Evolutionary conservation across 352 stramenopile species (phyloP).

Genomic region (Phytopythium kandeliae): DNA sequence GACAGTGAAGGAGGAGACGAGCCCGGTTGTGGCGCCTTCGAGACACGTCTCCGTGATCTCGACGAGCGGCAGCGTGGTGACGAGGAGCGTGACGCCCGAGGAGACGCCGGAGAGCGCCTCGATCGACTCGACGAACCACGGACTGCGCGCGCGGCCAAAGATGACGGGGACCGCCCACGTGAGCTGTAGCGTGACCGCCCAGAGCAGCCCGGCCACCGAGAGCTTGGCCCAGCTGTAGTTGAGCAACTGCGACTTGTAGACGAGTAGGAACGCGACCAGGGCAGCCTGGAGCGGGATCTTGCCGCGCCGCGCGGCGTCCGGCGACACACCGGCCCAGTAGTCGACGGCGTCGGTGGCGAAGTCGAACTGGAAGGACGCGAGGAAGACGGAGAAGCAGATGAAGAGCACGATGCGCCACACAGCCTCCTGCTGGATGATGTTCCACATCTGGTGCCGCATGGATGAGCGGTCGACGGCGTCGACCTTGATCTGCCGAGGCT

Average conservation of each 20-base stretch:
- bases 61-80: slow-evolving; percentile 57
- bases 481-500: slow-evolving; percentile 70
- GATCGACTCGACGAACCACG: slow-evolving; percentile 46
- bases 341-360: slow-evolving; percentile 40
- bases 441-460: slow-evolving; percentile 59
- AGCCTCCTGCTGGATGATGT: slow-evolving; percentile 67
- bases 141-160: slow-evolving; percentile 31
- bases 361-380: slow-evolving; percentile 60
- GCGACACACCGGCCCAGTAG: slow-evolving; percentile 39
- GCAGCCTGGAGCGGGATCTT: slow-evolving; percentile 42
- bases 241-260: slow-evolving; percentile 52
- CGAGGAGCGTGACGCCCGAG: slow-evolving; percentile 28
- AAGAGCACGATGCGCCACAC: slow-evolving; percentile 74
- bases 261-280: slow-evolving; percentile 36
- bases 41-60: slow-evolving; percentile 72
- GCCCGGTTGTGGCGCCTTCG: slow-evolving; percentile 58
- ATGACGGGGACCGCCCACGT: slow-evolving; percentile 38
- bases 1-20: slow-evolving; percentile 56
- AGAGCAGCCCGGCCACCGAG: slow-evolving; percentile 32
- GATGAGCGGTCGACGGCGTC: slow-evolving; percentile 54
- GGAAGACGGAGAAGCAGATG: slow-evolving; percentile 51
- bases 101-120: slow-evolving; percentile 38
- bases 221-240: slow-evolving; percentile 74
- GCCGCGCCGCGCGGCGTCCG: slow-evolving; percentile 27
- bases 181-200: slow-evolving; percentile 28